A percentile compares a stretch with the other conserved stretches of the same genome.
Conservation (phyloP, 164 flowering plant species). For the Chloranthus sessilifolius region DNA sequence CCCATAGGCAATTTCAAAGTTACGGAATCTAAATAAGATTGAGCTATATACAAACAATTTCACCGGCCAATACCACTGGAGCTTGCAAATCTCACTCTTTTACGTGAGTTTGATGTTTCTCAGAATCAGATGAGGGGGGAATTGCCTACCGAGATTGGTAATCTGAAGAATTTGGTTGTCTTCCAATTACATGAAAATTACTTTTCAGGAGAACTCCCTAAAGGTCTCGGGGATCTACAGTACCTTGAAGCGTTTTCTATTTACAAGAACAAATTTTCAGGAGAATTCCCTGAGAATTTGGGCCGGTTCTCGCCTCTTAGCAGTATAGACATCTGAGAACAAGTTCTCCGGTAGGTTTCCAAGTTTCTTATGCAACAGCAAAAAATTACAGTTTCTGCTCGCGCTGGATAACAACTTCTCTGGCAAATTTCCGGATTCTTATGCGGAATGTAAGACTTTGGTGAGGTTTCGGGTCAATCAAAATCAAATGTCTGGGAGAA, state of each 20-base stretch:
- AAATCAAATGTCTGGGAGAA: constrained; percentile 55
- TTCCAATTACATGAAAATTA: constrained; percentile 54
- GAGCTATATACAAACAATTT: constrained; percentile 63
- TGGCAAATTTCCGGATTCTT: constrained; percentile 59
- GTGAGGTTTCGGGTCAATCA: constrained; percentile 59
- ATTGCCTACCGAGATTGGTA: constrained; percentile 55
- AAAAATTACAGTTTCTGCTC: constrained; percentile 44
- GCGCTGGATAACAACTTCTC: constrained; percentile 66
- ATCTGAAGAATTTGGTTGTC: constrained; percentile 53
- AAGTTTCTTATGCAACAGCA: constrained; percentile 50
- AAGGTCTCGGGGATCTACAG: constrained; percentile 63
- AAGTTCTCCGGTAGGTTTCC: constrained; percentile 77
- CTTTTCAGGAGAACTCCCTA: constrained; percentile 72
- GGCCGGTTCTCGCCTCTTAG: constrained; percentile 67
- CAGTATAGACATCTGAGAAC: constrained; percentile 83
- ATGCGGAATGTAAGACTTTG: constrained; percentile 67
- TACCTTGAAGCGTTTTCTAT: constrained; percentile 50
- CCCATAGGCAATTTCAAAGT: constrained; percentile 42
- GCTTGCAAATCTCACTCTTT: constrained; percentile 43
- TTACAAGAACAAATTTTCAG: constrained; percentile 67
- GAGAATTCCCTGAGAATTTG: constrained; percentile 59
- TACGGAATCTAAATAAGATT: constrained; percentile 52
- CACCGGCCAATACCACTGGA: constrained; percentile 74
- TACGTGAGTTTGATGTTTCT: constrained; percentile 81
- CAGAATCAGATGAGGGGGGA: constrained; percentile 52